Evolutionary conservation across 2,329 filamentous ascomycete genomes (phyloP), one percentile per base, ranked within the genome.

Genomic region (Zymoseptoria tritici): DNA sequence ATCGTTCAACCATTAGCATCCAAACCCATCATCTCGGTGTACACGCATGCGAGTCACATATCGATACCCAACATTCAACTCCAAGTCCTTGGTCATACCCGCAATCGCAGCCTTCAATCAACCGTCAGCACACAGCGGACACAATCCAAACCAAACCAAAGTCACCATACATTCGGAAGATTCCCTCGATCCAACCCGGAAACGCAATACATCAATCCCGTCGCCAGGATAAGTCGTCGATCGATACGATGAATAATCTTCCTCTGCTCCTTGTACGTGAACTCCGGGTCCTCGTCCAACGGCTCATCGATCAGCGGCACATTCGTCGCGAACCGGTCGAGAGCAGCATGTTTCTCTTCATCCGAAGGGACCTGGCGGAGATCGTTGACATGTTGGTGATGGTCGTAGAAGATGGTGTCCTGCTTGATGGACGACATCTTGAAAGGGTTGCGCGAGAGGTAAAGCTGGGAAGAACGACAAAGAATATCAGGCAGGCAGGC

Each of bases 91-190:
- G 7, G 65, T 73, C 74, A 77, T 77, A 59, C 81, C 89, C n/a
- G 89, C 88, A 71, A 92, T 86, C 54, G 83, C 83, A 51, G 88
- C 88, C 21, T n/a, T n/a, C n/a, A n/a, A n/a, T n/a, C n/a, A n/a
- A n/a, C n/a, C n/a, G n/a, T n/a, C n/a, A n/a, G n/a, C n/a, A n/a
- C n/a, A n/a, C n/a, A n/a, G n/a, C n/a, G n/a, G n/a, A n/a, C n/a
- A n/a, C n/a, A n/a, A n/a, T n/a, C n/a, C n/a, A n/a, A n/a, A n/a
- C n/a, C n/a, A n/a, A n/a, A n/a, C n/a, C n/a, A n/a, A n/a, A n/a
- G n/a, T n/a, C n/a, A n/a, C n/a, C 8, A 60, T 57, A 26, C 59
- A 16, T 58, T 58, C 16, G 58, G 49, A 19, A 60, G 26, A 49
- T 60, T 60, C 9, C 36, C 42, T 4, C 59, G 59, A 26, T 60